These are phyloP conservation scores for Eucalyptus cladocalyx DNA, from an alignment of 345 rosid genomes.

Conservation along the genomic window DNA sequence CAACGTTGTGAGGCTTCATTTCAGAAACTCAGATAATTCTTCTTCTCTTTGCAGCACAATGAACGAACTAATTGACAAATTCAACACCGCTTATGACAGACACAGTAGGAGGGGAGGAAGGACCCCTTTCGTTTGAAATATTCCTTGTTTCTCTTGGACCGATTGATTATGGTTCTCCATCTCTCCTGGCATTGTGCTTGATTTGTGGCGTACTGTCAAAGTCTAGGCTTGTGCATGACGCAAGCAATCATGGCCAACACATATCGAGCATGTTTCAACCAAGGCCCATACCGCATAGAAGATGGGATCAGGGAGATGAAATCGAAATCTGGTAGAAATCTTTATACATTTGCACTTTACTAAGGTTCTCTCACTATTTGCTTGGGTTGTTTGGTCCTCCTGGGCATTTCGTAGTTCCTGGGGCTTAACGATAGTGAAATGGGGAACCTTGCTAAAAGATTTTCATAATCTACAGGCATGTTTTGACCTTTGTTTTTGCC, in stretches of 20 bases:
- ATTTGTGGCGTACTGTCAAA: neutral
- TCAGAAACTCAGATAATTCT: neutral
- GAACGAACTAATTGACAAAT: slow-evolving; percentile 93
- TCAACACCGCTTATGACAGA: slow-evolving; percentile 94
- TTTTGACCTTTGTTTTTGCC: neutral
- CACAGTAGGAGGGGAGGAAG: slow-evolving; percentile 88
- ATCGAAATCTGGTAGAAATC: neutral
- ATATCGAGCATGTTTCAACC: neutral
- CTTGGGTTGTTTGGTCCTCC: neutral
- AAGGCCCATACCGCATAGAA: neutral
- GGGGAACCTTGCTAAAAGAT: neutral
- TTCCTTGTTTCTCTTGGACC: neutral
- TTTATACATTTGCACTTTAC: neutral
- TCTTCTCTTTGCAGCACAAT: slow-evolving; percentile 48
- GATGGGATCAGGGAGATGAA: neutral
- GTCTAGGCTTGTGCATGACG: neutral
- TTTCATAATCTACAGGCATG: neutral
- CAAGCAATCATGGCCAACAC: neutral
- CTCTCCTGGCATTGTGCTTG: neutral
- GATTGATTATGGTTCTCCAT: neutral
- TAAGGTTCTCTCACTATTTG: neutral
- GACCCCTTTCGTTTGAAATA: slow-evolving; percentile 57
- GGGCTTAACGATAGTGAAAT: neutral
- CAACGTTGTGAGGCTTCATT: neutral
- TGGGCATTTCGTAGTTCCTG: neutral